Base-by-base conservation (phyloP, 768 basidiomycete species). In the Rhodotorula babjevae region DNA sequence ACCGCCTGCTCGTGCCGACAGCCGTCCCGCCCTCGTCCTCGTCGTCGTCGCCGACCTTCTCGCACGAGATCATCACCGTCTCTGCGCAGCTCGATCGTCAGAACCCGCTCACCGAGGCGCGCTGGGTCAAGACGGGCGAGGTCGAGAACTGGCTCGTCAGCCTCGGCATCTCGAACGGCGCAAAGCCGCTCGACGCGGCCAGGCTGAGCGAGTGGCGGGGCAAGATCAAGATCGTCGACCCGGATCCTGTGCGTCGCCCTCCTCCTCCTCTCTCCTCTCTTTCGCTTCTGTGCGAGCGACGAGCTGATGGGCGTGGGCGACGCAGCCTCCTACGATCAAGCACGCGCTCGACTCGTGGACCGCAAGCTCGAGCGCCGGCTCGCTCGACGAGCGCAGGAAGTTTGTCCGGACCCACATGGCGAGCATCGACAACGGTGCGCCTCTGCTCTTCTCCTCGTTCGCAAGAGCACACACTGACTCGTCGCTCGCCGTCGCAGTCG, bases 61-160 rank as follows among this genome's bases (percentile, higher is more conserved):
- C 65, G 42, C 61, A 61, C 36, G 72, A 77, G 18, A 85, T 85
- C 42, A 79, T 90, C 29, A 87, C 85, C n/a, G 82, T 96, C 59
- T 78, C 86, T 18, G 88, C 90, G 33, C 86, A 92, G 82, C 86
- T 98, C 72, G 95, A 99, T 81, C 90, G 87, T 68, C 87, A 86
- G 46, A 87, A 90, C 69, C 96, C 96, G 0, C 82, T 98, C 47
- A 93, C 93, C 25, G 93, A 97, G 80, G 93, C 96, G 14, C 90
- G 92, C 80, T 99, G 95, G 96, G 92, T 93, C 50, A 92, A 93
- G 81, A 89, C 90, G 15, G 95, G 95, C 44, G 91, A 94, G 79
- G 87, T 94, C 33, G 92, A 95, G 77, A 93, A 93, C 52, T 98
- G 94, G 94, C 82, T 92, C 77, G 87, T 87, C 77, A 79, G 71